Conservation (phyloP, 1,284 basidiomycete species). For the Malassezia arunalokei region DNA sequence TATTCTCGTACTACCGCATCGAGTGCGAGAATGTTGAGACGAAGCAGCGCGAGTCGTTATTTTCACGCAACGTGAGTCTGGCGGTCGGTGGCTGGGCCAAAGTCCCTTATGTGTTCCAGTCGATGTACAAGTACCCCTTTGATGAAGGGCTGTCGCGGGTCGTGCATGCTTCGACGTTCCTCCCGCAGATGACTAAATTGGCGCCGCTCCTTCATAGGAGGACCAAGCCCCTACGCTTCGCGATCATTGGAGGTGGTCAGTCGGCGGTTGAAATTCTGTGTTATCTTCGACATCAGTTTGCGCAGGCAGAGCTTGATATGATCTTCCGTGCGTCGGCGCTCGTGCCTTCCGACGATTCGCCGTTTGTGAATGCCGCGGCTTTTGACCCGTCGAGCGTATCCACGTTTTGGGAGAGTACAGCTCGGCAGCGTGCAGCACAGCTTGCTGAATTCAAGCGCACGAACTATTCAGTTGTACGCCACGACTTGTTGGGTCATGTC, state of each 20-base stretch:
- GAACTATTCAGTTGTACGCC: constrained; percentile 42
- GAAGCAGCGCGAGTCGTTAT: constrained; percentile 15
- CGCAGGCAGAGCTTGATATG: constrained; percentile 34
- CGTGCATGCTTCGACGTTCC: constrained; percentile 34
- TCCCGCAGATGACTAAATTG: constrained; percentile 29
- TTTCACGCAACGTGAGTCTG: constrained; percentile 33
- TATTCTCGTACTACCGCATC: constrained; percentile 21
- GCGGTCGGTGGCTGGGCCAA: constrained; percentile 35
- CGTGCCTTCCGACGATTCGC: constrained; percentile 41
- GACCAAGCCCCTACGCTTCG: constrained; percentile 26
- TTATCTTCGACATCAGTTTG: constrained; percentile 38
- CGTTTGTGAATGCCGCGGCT: constrained; percentile 41
- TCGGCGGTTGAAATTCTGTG: constrained; percentile 39
- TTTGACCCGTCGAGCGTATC: constrained; percentile 43
- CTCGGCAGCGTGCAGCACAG: constrained; percentile 29
- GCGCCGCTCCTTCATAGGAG: constrained; percentile 22
- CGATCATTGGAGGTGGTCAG: constrained; percentile 42
- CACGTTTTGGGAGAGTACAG: constrained; percentile 34
- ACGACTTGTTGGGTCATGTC: constrained; percentile 33
- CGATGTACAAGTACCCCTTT: constrained; percentile 18
- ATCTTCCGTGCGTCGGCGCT: constrained; percentile 40
- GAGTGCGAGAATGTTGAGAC: constrained; percentile 15
- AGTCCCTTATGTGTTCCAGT: constrained; percentile 25
- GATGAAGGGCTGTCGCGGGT: constrained; percentile 17
- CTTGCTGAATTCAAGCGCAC: constrained; percentile 40